phyloP scores from a whole-genome alignment of 768 basidiomycete genomes.

The Galerina sulciceps region DNA sequence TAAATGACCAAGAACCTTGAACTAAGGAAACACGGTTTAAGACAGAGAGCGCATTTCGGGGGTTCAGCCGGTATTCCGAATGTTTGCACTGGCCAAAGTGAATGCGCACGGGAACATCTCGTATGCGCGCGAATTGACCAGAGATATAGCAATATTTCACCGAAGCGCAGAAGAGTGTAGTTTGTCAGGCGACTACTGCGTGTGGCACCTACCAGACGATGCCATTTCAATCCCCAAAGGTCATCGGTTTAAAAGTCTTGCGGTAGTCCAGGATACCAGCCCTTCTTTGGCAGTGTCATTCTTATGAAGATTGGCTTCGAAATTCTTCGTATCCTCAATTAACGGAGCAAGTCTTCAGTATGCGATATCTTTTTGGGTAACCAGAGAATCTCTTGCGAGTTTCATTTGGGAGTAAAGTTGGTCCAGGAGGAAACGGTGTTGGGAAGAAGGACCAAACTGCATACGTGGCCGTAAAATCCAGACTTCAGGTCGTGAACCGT shows the following conservation, averaged over 20 bases:
- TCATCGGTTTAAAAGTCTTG: conserved; percentile 1
- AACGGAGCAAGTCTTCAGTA: too few relatives aligned
- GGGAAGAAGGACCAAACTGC: too few relatives aligned
- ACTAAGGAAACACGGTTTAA: background rate
- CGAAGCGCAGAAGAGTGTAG: conserved; percentile 1
- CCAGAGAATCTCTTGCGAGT: background rate
- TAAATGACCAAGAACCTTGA: background rate
- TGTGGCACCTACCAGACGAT: background rate
- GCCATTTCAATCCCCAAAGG: background rate
- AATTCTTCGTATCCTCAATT: background rate
- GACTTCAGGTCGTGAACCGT: too few relatives aligned
- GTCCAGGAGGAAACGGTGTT: too few relatives aligned
- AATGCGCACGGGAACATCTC: conserved; percentile 2
- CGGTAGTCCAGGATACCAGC: conserved; percentile 2
- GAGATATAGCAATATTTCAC: conserved; percentile 8
- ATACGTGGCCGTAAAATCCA: too few relatives aligned
- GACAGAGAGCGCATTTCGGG: background rate
- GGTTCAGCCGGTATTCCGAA: conserved; percentile 1
- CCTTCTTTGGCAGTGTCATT: background rate
- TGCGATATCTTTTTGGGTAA: background rate
- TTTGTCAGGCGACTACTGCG: conserved; percentile 17
- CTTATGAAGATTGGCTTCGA: background rate
- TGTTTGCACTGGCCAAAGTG: background rate
- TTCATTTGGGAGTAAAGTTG: too few relatives aligned
- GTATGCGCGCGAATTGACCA: background rate